Conservation (phyloP, 441 rosid species). For the Monsonia emarginata region DNA sequence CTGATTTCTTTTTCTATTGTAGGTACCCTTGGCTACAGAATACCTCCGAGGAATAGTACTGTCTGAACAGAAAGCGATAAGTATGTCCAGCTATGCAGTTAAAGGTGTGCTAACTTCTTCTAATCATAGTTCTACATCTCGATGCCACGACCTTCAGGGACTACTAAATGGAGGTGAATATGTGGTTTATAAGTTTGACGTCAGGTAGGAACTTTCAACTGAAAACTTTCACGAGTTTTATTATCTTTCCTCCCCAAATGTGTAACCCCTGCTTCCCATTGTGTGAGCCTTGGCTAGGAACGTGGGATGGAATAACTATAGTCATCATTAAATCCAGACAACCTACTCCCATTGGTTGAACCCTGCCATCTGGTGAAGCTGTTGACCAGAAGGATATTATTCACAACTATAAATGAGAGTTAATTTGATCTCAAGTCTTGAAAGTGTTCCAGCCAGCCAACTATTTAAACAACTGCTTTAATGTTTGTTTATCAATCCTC, state of each 20-base stretch:
- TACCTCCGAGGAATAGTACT: slow-evolving; percentile 40
- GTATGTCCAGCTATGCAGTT: slow-evolving; percentile 43
- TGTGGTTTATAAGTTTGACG: slow-evolving; percentile 51
- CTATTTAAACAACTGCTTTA: background rate
- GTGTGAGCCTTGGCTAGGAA: background rate
- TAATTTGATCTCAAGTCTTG: background rate
- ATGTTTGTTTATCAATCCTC: background rate
- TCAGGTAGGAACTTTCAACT: slow-evolving; percentile 36
- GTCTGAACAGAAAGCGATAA: slow-evolving; percentile 38
- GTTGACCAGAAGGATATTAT: background rate
- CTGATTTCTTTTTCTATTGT: slow-evolving; percentile 17
- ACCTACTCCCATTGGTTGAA: background rate
- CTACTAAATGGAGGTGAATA: slow-evolving; percentile 45
- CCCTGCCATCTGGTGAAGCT: background rate
- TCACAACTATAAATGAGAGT: background rate
- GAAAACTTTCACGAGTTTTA: slow-evolving; percentile 7
- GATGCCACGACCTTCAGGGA: slow-evolving; percentile 50
- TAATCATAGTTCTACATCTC: slow-evolving; percentile 43
- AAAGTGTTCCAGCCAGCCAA: background rate
- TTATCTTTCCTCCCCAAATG: background rate
- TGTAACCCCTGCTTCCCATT: background rate
- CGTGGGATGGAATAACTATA: background rate
- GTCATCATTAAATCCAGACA: background rate
- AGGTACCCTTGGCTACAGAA: slow-evolving; percentile 46
- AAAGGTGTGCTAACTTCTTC: slow-evolving; percentile 61